Conservation (phyloP, 257 asterid genomes). For the Capsicum chinense region DNA sequence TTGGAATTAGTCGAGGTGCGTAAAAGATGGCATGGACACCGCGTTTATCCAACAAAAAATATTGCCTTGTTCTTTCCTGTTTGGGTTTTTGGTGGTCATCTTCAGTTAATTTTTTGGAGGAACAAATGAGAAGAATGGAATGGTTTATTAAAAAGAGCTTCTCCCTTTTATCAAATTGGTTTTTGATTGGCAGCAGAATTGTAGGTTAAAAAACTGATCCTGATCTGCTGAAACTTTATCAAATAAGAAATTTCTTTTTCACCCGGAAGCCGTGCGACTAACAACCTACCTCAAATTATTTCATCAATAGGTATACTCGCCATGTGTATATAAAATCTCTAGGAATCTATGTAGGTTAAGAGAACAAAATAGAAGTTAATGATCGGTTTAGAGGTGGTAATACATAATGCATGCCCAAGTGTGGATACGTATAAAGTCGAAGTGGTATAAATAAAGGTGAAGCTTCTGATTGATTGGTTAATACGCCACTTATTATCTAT, state of each 20-base stretch:
- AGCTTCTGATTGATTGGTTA: background rate
- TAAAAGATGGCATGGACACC: no score
- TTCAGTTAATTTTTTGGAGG: conserved; percentile 9
- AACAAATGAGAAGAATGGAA: background rate
- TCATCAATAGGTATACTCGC: background rate
- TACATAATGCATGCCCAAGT: background rate
- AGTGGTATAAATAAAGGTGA: background rate
- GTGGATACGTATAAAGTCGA: conserved; percentile 1
- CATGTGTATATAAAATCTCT: background rate
- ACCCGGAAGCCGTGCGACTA: background rate
- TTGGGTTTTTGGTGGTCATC: background rate
- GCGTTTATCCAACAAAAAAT: no score
- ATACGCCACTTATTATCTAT: background rate
- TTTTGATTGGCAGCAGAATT: background rate
- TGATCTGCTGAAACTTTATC: background rate
- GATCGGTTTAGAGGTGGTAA: background rate
- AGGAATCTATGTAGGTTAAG: conserved; percentile 8
- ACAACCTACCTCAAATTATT: background rate
- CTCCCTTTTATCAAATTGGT: background rate
- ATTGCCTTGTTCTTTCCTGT: background rate
- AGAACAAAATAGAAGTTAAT: conserved; percentile 6
- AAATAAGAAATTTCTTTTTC: background rate
- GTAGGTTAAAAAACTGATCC: background rate
- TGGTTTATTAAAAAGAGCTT: background rate
- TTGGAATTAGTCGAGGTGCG: no score